A percentile compares a stretch with the other conserved stretches of the same genome.
Evolutionary conservation across 78 protist species (phyloP).

Genomic region (Chrysochromulina parva): DNA sequence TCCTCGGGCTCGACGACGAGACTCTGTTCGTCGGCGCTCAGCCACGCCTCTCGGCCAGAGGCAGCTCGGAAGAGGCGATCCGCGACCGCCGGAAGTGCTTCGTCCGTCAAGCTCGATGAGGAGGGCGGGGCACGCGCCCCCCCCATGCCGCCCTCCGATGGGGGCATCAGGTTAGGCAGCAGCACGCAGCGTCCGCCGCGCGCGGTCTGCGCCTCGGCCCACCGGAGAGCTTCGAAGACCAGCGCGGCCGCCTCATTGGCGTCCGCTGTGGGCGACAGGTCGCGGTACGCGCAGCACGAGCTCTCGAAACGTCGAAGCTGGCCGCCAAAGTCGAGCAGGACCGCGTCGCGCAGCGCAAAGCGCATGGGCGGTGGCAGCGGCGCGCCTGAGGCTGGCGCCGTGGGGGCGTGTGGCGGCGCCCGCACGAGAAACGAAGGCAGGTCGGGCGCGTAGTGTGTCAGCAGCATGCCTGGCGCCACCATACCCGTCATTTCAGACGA

Average conservation of each 20-base stretch:
- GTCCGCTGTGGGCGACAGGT: background rate
- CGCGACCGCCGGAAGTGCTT: background rate
- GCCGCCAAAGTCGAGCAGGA: constrained; percentile 12
- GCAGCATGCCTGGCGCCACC: constrained; percentile 39
- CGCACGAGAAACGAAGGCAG: constrained; percentile 32
- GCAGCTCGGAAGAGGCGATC: constrained; percentile 5
- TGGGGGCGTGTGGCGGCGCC: background rate
- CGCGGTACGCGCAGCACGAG: background rate
- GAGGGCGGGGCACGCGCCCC: no score
- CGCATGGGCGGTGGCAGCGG: no score
- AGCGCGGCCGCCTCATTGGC: background rate
- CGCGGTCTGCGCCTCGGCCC: background rate
- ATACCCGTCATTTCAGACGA: background rate
- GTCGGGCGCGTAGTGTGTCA: constrained; percentile 68
- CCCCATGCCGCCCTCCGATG: background rate
- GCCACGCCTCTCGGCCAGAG: background rate
- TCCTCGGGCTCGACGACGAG: no score
- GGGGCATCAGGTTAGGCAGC: background rate
- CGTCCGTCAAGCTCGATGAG: background rate
- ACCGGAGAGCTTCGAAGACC: background rate
- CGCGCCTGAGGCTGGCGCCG: background rate
- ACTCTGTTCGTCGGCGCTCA: no score
- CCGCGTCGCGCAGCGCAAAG: background rate
- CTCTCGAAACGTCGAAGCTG: background rate
- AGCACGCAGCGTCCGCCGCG: background rate